Evolutionary conservation across 768 basidiomycete genomes (phyloP), one percentile per base, ranked within the genome.

Genomic region (Kockovaella imperatae): DNA sequence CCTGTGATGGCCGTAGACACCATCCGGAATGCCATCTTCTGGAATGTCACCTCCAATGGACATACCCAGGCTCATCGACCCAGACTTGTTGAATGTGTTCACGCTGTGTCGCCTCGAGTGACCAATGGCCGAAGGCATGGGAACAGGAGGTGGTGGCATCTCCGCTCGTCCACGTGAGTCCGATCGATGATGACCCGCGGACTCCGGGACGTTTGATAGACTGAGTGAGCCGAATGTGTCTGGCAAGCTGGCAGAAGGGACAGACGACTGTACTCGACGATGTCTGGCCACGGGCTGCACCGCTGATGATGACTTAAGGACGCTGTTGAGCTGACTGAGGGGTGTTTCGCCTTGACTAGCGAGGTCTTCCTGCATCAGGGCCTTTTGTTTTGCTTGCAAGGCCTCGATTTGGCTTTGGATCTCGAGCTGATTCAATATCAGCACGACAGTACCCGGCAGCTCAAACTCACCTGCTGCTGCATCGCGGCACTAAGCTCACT

Each of bases 401-500:
- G 67, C 65, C 38, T 73, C 72, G 31, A 73, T 73, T 52, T 71
- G 62, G 23, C 59, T 55, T 48, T 73, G 72, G 8, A 73, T 46
- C 15, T 60, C 60, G 26, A 68, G 59, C 62, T 72, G 50, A 3
- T 28, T 10, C 13, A 18, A 42, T 23, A 50, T 52, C 47, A 53
- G 44, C 48, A 23, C 29, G 14, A 42, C 25, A 32, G n/a, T 21
- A 13, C 24, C 17, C 5, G 15, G 42, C 20, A 31, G 30, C 13
- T 32, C 34, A 21, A 36, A 52, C 74, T 53, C 56, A 87, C 89
- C 79, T 96, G 93, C 72, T 96, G 89, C 5, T 88, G 88, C 87
- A 96, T 90, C 48, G 56, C 60, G 4, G 64, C 54, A 7, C 58
- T 70, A 50, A 90, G 80, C 67, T 93, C 88, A 43, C 81, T 83